Conservation (phyloP, 2,329 filamentous ascomycete genomes). For the Aspergillus quadricinctus region DNA sequence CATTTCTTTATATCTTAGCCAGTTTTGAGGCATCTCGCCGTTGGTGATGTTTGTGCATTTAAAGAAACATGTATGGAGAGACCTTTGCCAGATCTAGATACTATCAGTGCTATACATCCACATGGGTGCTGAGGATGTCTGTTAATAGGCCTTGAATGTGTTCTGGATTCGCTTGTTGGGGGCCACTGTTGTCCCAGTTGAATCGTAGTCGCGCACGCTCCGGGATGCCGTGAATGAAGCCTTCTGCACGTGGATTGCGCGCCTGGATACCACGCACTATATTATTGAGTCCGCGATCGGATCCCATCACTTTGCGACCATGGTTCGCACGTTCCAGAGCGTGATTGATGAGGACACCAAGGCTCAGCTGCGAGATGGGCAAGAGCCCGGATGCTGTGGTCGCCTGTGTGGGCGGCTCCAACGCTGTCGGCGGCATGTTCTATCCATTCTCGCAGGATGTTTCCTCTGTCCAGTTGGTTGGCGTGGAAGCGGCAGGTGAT, state of each 20-base stretch:
- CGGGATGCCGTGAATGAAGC: constrained; percentile 90
- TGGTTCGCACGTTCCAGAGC: constrained; percentile 94
- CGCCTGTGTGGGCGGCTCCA: constrained; percentile 88
- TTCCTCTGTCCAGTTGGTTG: constrained; percentile 76
- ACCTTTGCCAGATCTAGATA: too few relatives aligned
- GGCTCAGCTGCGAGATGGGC: constrained; percentile 74
- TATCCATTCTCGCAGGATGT: constrained; percentile 83
- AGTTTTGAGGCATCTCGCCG: too few relatives aligned
- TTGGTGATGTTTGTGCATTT: too few relatives aligned
- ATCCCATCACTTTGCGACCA: constrained; percentile 93
- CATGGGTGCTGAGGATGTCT: constrained; percentile 95
- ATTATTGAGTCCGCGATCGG: constrained; percentile 94
- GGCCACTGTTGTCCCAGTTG: constrained; percentile 82
- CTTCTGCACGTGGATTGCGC: constrained; percentile 81
- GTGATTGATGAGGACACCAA: constrained; percentile 93
- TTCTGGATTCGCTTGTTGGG: constrained; percentile 94
- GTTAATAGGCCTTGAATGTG: constrained; percentile 88
- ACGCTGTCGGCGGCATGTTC: constrained; percentile 95
- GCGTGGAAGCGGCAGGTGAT: constrained; percentile 89
- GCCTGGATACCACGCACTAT: constrained; percentile 89
- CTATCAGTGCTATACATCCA: too few relatives aligned
- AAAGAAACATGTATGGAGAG: too few relatives aligned
- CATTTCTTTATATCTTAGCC: too few relatives aligned
- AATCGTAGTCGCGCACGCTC: constrained; percentile 73
- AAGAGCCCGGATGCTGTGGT: constrained; percentile 94